Evolutionary conservation across 2,329 filamentous ascomycete genomes (phyloP).

Genomic region (Tolypocladium guangdongense): DNA sequence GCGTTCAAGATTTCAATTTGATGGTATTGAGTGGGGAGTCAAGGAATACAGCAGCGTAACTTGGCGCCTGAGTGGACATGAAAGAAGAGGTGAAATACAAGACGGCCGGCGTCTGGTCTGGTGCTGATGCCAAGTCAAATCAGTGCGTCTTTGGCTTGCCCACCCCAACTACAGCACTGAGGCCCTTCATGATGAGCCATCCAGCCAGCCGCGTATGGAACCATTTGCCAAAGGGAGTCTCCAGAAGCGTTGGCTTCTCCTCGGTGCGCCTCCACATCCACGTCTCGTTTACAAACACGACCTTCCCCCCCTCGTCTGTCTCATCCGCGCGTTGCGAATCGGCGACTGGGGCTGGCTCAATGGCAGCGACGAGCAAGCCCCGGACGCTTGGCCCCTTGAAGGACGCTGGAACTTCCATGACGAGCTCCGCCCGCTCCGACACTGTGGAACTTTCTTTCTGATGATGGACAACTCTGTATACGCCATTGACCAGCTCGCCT

Average conservation of each 20-base stretch:
- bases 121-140: not conserved
- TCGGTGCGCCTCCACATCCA: slow-evolving; percentile 23
- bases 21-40: not conserved
- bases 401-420: slow-evolving; percentile 12
- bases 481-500: slow-evolving; percentile 20
- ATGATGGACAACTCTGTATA: slow-evolving; percentile 16
- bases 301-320: not conserved
- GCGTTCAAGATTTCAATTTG: not conserved
- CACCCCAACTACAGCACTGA: slow-evolving; percentile 4
- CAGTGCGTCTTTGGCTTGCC: not conserved
- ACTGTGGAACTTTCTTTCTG: slow-evolving; percentile 1
- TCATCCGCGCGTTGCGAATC: not conserved
- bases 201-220: slow-evolving; percentile 16
- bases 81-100: not conserved
- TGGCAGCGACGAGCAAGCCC: slow-evolving; percentile 14
- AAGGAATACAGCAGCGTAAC: not conserved
- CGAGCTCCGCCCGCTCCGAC: slow-evolving; percentile 17
- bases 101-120: not conserved
- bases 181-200: slow-evolving; percentile 17
- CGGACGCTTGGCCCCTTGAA: slow-evolving; percentile 12
- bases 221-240: slow-evolving; percentile 16
- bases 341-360: slow-evolving; percentile 2
- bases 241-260: slow-evolving; percentile 19
- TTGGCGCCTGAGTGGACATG: not conserved
- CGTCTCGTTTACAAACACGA: slow-evolving; percentile 26